Conservation (phyloP, 805 yeast species). For the Spathaspora girioi region DNA sequence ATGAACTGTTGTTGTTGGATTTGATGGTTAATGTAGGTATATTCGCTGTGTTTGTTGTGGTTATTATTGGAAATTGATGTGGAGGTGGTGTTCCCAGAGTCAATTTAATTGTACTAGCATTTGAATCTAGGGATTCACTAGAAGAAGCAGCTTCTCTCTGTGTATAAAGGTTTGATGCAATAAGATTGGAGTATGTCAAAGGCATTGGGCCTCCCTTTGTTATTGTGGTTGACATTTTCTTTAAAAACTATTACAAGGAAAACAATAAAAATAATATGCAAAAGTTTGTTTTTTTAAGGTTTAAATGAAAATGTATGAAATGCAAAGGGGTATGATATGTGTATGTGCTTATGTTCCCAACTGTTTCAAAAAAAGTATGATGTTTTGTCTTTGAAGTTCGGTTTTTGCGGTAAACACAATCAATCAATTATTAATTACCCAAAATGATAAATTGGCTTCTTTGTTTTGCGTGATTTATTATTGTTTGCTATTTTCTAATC, state of each 20-base stretch:
- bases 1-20: neutral
- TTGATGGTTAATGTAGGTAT: neutral
- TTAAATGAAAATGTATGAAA: neutral
- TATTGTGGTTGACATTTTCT: slow-evolving; percentile 3
- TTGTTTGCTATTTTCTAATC: neutral
- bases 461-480: neutral
- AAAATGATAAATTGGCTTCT: neutral
- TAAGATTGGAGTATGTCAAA: slow-evolving; percentile 5
- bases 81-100: slow-evolving; percentile 6
- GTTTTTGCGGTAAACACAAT: neutral
- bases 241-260: neutral
- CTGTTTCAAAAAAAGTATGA: no score
- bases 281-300: no score
- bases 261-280: neutral
- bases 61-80: neutral
- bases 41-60: neutral
- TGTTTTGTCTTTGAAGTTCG: neutral
- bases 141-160: slow-evolving; percentile 2
- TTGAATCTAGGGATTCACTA: slow-evolving; percentile 4
- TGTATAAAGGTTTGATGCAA: slow-evolving; percentile 2
- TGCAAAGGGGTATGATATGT: neutral
- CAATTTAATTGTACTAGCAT: slow-evolving; percentile 3
- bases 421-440: neutral
- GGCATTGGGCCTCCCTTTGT: slow-evolving; percentile 2
- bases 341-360: neutral